Base-by-base conservation (phyloP, 768 basidiomycete genomes). In the Serendipita sp. region DNA sequence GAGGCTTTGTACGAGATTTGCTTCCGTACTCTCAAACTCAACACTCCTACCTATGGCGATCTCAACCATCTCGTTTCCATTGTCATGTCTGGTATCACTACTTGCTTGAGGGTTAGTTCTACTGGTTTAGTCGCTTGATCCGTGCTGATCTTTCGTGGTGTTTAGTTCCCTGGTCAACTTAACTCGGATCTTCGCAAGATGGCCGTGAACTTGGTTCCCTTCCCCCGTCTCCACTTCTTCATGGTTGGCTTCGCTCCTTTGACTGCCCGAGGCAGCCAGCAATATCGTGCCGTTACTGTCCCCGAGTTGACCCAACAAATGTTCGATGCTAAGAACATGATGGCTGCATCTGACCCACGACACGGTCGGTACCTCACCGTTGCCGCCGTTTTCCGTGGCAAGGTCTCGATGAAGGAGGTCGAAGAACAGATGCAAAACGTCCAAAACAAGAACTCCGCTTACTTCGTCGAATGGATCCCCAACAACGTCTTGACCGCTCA, bases 251-350 rank as follows among this genome's bases (percentile, higher is more conserved):
- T 86, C 69, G 94, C 94, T 66, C 94, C 94, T 37, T 79, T 98
- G 66, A 95, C 93, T 58, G 90, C 96, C 41, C 88, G 92, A 45
- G 92, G 92, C 63, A 92, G 89, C 74, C 89, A 91, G 71, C 87
- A 92, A 71, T 99, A 93, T 82, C 90, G 96, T 67, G 92, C 93
- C 44, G 91, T 98, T 71, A 91, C 90, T 65, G 94, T 99, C 45
- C 92, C 96, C 37, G 96, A 99, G 76, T 82, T 99, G 67, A 97
- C 96, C 5, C 89, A 92, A 73, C 96, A 99, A 73, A 98, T 98
- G 94, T 99, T 98, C 75, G 95, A 97, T 71, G 91, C 93, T 51
- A 97, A 96, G 85, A 97, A 97, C 86, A 94, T 95, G 92, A 95
- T 97, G 93, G 92, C 94, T 70, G 96, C 96, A 28, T 89, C 89